Conservation (phyloP, 345 rosid genomes). For the Eucalyptus leucophloia region DNA sequence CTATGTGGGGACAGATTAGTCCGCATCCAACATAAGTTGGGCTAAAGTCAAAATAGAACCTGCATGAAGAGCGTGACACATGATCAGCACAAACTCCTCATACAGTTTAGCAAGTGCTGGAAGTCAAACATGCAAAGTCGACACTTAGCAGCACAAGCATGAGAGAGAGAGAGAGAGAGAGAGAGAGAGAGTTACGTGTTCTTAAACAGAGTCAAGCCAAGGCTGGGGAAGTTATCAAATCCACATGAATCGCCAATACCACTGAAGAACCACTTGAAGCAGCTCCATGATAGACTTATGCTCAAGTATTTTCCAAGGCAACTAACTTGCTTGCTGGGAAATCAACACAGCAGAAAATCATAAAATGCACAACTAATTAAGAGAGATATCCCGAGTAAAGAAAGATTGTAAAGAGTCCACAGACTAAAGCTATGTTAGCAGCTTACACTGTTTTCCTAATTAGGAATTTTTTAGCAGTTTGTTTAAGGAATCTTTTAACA, state of each 20-base stretch:
- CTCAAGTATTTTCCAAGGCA: constrained; percentile 89
- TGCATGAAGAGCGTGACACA: background rate
- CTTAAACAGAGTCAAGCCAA: constrained; percentile 71
- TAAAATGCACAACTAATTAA: background rate
- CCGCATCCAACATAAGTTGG: constrained; percentile 98
- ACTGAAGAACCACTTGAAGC: constrained; percentile 98
- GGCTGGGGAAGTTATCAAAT: constrained; percentile 85
- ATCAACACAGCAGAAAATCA: background rate
- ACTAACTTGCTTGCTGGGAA: constrained; percentile 68
- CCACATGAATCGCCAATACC: constrained; percentile 91
- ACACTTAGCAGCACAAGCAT: background rate
- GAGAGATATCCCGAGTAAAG: background rate
- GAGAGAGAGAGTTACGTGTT: constrained; percentile 49
- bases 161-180: background rate
- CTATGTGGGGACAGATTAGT: constrained; percentile 91
- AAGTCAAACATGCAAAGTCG: background rate
- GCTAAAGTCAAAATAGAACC: constrained; percentile 91
- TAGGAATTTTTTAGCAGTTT: background rate
- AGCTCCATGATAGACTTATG: constrained; percentile 85
- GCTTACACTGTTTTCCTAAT: background rate
- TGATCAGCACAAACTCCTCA: background rate
- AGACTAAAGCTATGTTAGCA: background rate
- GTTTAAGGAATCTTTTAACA: background rate
- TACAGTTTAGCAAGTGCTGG: background rate
- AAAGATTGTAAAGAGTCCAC: background rate